A percentile compares a stretch with the other conserved stretches of the same genome.
Conservation (phyloP, 805 yeast genomes). For the Wickerhamiella sergipiensis region DNA sequence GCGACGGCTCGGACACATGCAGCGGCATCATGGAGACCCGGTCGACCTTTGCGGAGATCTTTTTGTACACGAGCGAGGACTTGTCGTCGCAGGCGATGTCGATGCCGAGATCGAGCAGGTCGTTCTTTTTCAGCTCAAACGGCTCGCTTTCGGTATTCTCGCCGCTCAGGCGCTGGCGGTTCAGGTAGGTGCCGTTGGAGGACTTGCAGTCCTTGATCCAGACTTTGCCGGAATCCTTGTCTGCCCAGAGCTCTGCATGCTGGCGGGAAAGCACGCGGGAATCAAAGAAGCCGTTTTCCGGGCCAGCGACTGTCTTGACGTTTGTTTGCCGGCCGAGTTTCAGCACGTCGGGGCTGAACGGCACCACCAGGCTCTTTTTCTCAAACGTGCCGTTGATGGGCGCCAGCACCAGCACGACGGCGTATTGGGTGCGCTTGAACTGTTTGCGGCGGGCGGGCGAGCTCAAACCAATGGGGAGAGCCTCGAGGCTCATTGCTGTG, state of each 20-base stretch:
- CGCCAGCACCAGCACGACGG: slow-evolving; percentile 45
- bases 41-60: slow-evolving; percentile 73
- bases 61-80: slow-evolving; percentile 57
- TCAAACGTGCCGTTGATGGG: slow-evolving; percentile 76
- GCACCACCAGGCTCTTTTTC: slow-evolving; percentile 64
- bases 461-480: neutral
- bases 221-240: slow-evolving; percentile 45
- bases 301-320: slow-evolving; percentile 36
- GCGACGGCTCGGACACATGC: slow-evolving; percentile 8
- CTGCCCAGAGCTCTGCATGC: slow-evolving; percentile 83
- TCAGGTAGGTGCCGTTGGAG: slow-evolving; percentile 89
- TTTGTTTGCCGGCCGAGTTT: slow-evolving; percentile 79
- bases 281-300: slow-evolving; percentile 86
- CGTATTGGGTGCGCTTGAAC: slow-evolving; percentile 23
- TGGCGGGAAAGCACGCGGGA: slow-evolving; percentile 84
- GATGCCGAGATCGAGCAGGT: slow-evolving; percentile 84
- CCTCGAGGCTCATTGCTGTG: slow-evolving; percentile 1
- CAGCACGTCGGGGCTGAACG: slow-evolving; percentile 66
- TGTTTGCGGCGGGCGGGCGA: neutral
- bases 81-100: slow-evolving; percentile 43
- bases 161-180: slow-evolving; percentile 51
- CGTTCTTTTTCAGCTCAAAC: slow-evolving; percentile 60
- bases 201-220: slow-evolving; percentile 78
- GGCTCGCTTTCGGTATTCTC: slow-evolving; percentile 39
- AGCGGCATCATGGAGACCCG: slow-evolving; percentile 48